Evolutionary conservation across 2,329 filamentous ascomycete genomes (phyloP), one percentile per base, ranked within the genome.

Genomic region (Drechslerella coelobrocha): DNA sequence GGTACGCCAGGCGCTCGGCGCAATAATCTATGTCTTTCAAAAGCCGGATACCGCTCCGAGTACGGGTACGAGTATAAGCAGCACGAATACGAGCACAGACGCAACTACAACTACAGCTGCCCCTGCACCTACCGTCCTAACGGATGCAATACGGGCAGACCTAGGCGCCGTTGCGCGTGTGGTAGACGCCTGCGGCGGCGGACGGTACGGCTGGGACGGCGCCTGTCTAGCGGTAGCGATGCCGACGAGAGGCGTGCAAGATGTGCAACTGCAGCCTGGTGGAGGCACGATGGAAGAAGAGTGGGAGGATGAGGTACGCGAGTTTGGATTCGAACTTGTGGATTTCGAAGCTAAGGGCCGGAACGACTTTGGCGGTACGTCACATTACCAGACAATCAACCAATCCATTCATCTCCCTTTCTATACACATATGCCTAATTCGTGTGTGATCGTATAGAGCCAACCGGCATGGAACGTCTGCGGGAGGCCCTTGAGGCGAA

Each of bases 401-500:
- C n/a, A n/a, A n/a, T n/a, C n/a, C n/a, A n/a, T n/a, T n/a, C n/a
- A 17, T 24, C 17, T 7, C 19, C 7, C 27, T n/a, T n/a, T n/a
- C 47, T 29, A 27, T 29, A 8, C 41, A 23, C 41, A 4, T n/a
- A 45, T 21, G 34, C 34, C 4, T 29, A 19, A 50, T 31, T 31
- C 29, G 29, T 31, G 6, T 31, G 23, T 24, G 1, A 10, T 31
- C 12, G 8, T 51, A 1, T 66, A 85, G 86, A 88, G 77, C 84
- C 83, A 68, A 83, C 81, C 29, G 86, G 86, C 14, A 81, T 88
- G 37, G 80, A 83, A 0, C 81, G 87, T 8, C 81, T 85, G 1
- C 80, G 81, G 7, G 86, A 89, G 75, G 87, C 86, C 0, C 78
- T 89, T 12, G 83, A 89, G 75, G 81, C 86, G 14, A 89, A 88